A percentile compares a stretch with the other conserved stretches of the same genome.
phyloP scores from a whole-genome alignment of 495 filamentous ascomycete genomes.

The Penicillium dipodomyicola region DNA sequence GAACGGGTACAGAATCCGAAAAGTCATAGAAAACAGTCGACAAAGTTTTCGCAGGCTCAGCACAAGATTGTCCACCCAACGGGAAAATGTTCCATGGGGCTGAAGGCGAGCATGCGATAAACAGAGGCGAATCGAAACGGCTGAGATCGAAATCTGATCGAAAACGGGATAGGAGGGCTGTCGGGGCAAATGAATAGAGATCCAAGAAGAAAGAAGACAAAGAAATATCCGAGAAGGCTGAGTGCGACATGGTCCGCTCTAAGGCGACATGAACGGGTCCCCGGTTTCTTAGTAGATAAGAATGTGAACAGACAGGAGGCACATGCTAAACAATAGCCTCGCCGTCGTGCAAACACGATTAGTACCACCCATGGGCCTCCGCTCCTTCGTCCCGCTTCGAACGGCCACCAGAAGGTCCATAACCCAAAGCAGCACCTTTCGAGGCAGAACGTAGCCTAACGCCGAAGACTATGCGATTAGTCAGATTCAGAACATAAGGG shows the following conservation, averaged over 20 bases:
- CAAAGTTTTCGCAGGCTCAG: constrained; percentile 17
- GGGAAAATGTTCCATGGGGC: constrained; percentile 8
- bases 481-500: constrained; percentile 67
- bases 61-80: constrained; percentile 7
- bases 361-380: constrained; percentile 59
- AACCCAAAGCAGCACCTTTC: constrained; percentile 71
- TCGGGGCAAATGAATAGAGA: constrained; percentile 39
- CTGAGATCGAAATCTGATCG: constrained; percentile 38
- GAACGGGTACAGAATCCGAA: constrained; percentile 23
- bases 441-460: constrained; percentile 94
- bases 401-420: constrained; percentile 68
- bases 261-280: constrained; percentile 32
- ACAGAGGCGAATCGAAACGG: constrained; percentile 38
- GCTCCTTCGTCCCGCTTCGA: constrained; percentile 70
- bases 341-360: constrained; percentile 41
- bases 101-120: constrained; percentile 16
- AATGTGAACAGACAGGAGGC: constrained; percentile 28
- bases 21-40: constrained; percentile 16
- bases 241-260: constrained; percentile 35
- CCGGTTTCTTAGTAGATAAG: constrained; percentile 33
- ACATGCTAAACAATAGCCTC: constrained; percentile 18
- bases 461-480: constrained; percentile 87
- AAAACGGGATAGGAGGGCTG: constrained; percentile 39
- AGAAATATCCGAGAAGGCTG: constrained; percentile 43
- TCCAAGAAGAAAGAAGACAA: constrained; percentile 33